These are phyloP conservation scores for Lachnellula suecica DNA, from an alignment of 2,329 filamentous ascomycete species.

Conservation along the genomic window DNA sequence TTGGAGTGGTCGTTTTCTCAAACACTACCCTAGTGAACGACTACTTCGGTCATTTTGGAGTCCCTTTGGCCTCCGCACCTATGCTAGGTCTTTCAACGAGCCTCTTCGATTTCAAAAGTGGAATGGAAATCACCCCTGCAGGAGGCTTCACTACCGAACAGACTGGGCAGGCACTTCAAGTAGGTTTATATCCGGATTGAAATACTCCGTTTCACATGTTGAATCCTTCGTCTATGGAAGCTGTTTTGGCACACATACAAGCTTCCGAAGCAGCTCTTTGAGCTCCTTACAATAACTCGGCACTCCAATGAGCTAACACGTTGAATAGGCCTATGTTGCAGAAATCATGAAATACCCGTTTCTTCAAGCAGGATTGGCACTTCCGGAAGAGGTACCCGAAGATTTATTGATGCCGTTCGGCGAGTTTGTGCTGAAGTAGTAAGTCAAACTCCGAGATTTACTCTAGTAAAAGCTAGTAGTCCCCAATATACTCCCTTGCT, in stretches of 20 bases:
- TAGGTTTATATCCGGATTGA: too few species aligned
- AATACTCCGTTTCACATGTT: too few species aligned
- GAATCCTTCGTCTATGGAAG: too few species aligned
- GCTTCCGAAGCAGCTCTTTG: too few species aligned
- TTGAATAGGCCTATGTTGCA: too few species aligned
- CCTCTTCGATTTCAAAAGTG: not conserved
- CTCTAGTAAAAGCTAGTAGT: not conserved
- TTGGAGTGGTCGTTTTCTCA: not conserved
- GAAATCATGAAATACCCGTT: conserved; percentile 37
- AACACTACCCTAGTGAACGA: not conserved
- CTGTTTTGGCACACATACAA: too few species aligned
- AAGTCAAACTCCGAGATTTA: conserved; percentile 2
- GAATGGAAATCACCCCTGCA: not conserved
- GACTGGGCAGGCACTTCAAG: not conserved
- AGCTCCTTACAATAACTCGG: too few species aligned
- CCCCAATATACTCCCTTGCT: not conserved
- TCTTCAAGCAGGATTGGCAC: conserved; percentile 40
- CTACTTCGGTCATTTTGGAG: not conserved
- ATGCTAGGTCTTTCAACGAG: not conserved
- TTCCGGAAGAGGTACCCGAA: conserved; percentile 25
- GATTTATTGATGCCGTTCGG: conserved; percentile 24
- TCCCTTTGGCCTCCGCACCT: not conserved
- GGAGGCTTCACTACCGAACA: not conserved
- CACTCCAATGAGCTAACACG: not conserved
- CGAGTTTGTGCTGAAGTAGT: conserved; percentile 26